Conservation (phyloP, 2,329 filamentous ascomycete species). For the Pseudogymnoascus destructans region DNA sequence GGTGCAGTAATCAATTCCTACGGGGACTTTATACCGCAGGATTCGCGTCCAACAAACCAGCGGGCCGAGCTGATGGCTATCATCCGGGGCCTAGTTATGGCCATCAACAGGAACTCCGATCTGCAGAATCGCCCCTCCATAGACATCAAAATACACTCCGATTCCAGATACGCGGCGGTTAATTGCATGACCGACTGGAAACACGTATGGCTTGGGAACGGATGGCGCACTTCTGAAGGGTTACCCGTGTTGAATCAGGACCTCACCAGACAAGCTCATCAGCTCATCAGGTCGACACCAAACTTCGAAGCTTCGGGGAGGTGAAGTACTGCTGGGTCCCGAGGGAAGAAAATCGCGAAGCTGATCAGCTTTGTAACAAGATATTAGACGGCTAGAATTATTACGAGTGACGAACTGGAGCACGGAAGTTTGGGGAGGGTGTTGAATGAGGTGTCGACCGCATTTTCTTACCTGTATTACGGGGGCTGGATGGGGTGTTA, state of each 20-base stretch:
- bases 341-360: conserved; percentile 24
- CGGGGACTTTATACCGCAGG: conserved; percentile 6
- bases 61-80: conserved; percentile 28
- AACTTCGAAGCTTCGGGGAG: conserved; percentile 20
- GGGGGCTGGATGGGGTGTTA: too few species aligned
- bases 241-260: conserved; percentile 27
- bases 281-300: conserved; percentile 22
- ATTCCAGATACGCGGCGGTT: conserved; percentile 28
- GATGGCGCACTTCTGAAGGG: conserved; percentile 26
- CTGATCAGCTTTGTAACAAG: conserved; percentile 26
- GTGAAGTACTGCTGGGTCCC: conserved; percentile 27
- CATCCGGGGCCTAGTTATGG: conserved; percentile 36
- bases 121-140: conserved; percentile 17
- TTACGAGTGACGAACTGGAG: background rate
- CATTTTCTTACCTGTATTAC: too few species aligned
- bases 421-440: background rate
- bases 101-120: conserved; percentile 25
- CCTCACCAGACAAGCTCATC: conserved; percentile 23
- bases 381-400: conserved; percentile 20
- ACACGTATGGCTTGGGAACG: conserved; percentile 26
- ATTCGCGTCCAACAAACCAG: conserved; percentile 24
- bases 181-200: conserved; percentile 26
- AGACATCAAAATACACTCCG: conserved; percentile 25
- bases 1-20: background rate
- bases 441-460: too few species aligned